Evolutionary conservation across 176 grass and related monocot species (phyloP), one percentile per base, ranked within the genome.

Genomic region (Microstegium vimineum): DNA sequence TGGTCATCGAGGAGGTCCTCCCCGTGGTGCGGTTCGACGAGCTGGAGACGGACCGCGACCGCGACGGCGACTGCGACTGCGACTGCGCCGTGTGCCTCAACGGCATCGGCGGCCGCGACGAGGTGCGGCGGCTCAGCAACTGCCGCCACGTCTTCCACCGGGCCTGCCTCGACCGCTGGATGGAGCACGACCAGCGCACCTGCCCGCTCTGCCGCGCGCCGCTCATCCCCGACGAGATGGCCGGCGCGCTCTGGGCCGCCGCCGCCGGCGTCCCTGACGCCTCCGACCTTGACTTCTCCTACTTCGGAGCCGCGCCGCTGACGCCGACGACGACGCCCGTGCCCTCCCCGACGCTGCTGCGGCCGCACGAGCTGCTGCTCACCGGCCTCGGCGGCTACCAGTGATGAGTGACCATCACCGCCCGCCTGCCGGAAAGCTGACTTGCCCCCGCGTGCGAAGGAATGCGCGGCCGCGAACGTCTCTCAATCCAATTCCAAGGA

Each of bases 71-170:
- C n/a, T n/a, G 71, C 13, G 76, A 89, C 54, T 95, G 95, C n/a
- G n/a, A n/a, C 83, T 51, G 56, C 56, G 96, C 87, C 4, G 96
- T 99, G 13, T 99, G 96, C 89, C 91, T 99, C 23, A 72, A 47
- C 79, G 93, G 78, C 82, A 78, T 99, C 90, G 87, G 85, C 73
- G 87, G 73, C 42, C 57, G 43, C 32, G 90, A 95, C 71, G 87
- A 93, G 81, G 96, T 99, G 46, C 91, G 96, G 12, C 75, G 87
- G 59, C 81, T 99, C 72, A 68, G 10, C 63, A 99, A 99, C 84
- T 99, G 96, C 91, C 87, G 89, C 49, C 96, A 99, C 91, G 87
- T 85, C 46, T 99, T 99, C 76, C 96, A 99, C 89, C 54, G 84
- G 2, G 93, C 83, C 0, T 99, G 96, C 87, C 87, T 99, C 1